Base-by-base conservation (phyloP, 345 rosid genomes). In the Eucalyptus viminalis region DNA sequence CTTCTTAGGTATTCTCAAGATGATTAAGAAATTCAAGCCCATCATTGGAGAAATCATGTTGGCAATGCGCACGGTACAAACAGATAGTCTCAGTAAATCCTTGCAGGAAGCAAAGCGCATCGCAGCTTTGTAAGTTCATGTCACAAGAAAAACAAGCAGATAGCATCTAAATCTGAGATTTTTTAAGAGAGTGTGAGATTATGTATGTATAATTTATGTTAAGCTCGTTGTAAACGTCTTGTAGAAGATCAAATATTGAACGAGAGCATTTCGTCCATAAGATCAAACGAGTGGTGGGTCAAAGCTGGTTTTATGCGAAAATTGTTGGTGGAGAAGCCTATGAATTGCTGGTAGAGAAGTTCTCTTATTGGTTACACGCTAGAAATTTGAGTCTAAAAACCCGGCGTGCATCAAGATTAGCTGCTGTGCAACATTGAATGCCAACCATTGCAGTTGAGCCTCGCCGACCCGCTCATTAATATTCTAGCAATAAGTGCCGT, bases 1-100 rank as follows among this genome's bases (percentile, higher is more conserved):
- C 22, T 93, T 95, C 92, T 72, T 91, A 80, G 86, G n/a, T 40
- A 89, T 93, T 31, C 76, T 91, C 40, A 91, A 92, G 91, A 45
- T 31, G 15, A 49, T 21, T 9, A 93, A 91, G 88, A 93, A 91
- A 88, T 37, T 89, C n/a, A 92, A 92, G 89, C 91, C 90, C 8
- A 11, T 60, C 31, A 45, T 90, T 80, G 10, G 15, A 31, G 89
- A 49, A 19, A 87, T 88, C 56, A 8, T 45, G 60, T 56, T 56
- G 7, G 31, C 90, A 9, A 15, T 44, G 80, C 27, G 67, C 19
- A 40, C 16, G 6, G 86, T 72, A 53, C 80, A 86, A 87, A 80
- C 40, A 11, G 45, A 81, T n/a, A 88, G 47, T 87, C 86, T 69
- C 87, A 88, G 89, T 3, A 34, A 89, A 87, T 86, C 91, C 91